Conservation (phyloP, 2,329 filamentous ascomycete species). For the Penicillium sp. region DNA sequence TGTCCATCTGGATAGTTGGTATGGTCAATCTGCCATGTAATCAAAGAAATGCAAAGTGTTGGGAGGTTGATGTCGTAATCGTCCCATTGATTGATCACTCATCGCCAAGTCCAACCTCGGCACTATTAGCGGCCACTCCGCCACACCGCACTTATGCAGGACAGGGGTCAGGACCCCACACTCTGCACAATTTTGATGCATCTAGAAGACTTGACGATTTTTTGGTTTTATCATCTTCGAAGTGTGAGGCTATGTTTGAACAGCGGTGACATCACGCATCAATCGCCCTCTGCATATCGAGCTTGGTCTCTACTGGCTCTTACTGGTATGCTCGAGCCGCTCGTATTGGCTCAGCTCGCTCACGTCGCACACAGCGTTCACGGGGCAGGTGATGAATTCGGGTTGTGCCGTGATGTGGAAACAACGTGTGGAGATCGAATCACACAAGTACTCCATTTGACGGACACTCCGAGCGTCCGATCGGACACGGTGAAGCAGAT, state of each 20-base stretch:
- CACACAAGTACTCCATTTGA: not conserved
- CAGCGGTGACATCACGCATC: too few relatives aligned
- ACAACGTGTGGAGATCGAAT: not conserved
- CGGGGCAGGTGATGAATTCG: not conserved
- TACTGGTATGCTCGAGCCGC: not conserved
- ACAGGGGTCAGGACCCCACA: not conserved
- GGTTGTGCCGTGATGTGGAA: not conserved
- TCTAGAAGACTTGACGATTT: not conserved
- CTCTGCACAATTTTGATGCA: not conserved
- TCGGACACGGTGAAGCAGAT: not conserved
- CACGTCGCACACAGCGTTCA: too few relatives aligned
- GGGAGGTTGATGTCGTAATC: not conserved
- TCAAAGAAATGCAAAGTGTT: not conserved
- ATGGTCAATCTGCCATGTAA: not conserved
- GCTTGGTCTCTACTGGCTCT: too few relatives aligned
- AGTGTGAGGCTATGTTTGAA: too few relatives aligned
- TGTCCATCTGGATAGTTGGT: not conserved
- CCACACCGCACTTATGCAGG: not conserved
- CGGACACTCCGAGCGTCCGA: not conserved
- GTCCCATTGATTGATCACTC: constrained; percentile 3
- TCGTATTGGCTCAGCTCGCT: not conserved
- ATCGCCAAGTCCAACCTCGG: constrained; percentile 4
- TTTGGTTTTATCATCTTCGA: too few relatives aligned
- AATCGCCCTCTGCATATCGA: too few relatives aligned
- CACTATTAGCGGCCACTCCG: not conserved